These are phyloP conservation scores for Starmera quercuum DNA, from an alignment of 805 yeast species.

Conservation along the genomic window DNA sequence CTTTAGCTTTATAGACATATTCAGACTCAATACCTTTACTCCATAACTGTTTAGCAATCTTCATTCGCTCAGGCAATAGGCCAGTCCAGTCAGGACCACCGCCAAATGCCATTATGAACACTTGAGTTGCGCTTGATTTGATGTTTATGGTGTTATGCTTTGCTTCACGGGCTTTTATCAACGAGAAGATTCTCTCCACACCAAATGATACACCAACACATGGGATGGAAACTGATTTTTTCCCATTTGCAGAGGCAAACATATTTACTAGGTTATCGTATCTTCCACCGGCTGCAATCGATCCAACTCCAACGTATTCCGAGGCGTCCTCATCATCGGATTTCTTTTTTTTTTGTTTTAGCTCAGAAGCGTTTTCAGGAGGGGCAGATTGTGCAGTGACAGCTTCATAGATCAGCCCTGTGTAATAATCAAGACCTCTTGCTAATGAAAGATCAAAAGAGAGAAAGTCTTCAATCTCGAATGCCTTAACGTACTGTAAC, in stretches of 20 bases:
- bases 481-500: conserved; percentile 76
- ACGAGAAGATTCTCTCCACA: conserved; percentile 88
- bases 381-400: conserved; percentile 97
- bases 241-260: conserved; percentile 81
- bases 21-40: conserved; percentile 83
- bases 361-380: conserved; percentile 68
- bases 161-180: conserved; percentile 70
- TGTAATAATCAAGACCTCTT: conserved; percentile 95
- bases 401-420: conserved; percentile 94
- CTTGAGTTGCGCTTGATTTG: conserved; percentile 86
- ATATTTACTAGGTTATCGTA: conserved; percentile 95
- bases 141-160: conserved; percentile 44
- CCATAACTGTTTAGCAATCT: conserved; percentile 79
- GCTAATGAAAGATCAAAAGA: conserved; percentile 93
- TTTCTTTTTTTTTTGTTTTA: conserved; percentile 41
- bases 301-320: conserved; percentile 95
- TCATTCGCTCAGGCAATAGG: conserved; percentile 86
- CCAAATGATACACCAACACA: conserved; percentile 98
- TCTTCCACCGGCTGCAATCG: conserved; percentile 98
- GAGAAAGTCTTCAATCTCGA: conserved; percentile 56
- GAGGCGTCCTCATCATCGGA: conserved; percentile 83
- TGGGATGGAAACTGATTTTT: conserved; percentile 75
- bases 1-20: conserved; percentile 86
- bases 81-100: conserved; percentile 98
- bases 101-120: conserved; percentile 95